Evolutionary conservation across 1,284 basidiomycete species (phyloP).

Genomic region (Vanrija humicola): DNA sequence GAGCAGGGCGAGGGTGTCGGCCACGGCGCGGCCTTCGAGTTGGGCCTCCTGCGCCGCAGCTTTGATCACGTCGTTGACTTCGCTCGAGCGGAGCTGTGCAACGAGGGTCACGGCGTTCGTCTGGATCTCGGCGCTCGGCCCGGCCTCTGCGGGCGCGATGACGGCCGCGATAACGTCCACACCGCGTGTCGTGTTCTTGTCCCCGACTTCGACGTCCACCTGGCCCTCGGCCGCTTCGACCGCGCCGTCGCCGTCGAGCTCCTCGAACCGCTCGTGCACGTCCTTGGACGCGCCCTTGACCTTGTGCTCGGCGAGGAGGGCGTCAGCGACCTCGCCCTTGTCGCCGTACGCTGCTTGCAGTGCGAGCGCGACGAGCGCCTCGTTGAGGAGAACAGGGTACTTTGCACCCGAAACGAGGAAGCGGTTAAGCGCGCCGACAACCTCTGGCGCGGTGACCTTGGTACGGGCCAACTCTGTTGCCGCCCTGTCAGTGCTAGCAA

Average conservation of each 20-base stretch:
- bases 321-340: not conserved
- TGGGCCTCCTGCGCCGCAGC: too few relatives aligned
- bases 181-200: not conserved
- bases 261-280: not conserved
- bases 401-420: constrained; percentile 71
- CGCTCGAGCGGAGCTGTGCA: too few relatives aligned
- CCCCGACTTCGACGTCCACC: too few relatives aligned
- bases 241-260: not conserved
- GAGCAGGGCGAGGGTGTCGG: not conserved
- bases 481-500: too few relatives aligned
- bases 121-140: constrained; percentile 6
- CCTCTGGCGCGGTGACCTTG: constrained; percentile 12
- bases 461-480: too few relatives aligned
- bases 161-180: constrained; percentile 4
- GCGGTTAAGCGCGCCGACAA: constrained; percentile 61
- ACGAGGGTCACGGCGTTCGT: constrained; percentile 10
- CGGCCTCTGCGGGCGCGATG: constrained; percentile 1
- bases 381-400: constrained; percentile 82
- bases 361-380: constrained; percentile 78
- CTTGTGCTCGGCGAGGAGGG: not conserved
- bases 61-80: too few relatives aligned
- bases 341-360: constrained; percentile 56
- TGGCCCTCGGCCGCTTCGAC: not conserved
- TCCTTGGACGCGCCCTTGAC: not conserved
- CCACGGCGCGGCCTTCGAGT: too few relatives aligned